These are phyloP conservation scores for Achaetomiella virescens DNA, from an alignment of 495 filamentous ascomycete species.

Conservation along the genomic window DNA sequence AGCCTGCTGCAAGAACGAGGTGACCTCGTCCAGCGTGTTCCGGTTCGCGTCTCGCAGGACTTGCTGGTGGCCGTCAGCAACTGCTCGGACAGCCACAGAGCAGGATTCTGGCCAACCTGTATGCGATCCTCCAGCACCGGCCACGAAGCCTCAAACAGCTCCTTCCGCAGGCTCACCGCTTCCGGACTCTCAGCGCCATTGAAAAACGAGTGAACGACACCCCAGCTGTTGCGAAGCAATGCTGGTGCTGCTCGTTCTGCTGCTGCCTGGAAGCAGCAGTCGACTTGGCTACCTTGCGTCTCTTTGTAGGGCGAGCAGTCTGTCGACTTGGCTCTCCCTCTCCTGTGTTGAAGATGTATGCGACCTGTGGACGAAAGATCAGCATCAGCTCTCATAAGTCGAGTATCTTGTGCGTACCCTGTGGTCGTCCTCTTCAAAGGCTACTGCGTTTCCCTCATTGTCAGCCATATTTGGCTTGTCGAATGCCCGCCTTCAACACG, in stretches of 20 bases:
- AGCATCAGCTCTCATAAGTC: not conserved
- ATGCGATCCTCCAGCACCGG: constrained; percentile 58
- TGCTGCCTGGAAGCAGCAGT: not conserved
- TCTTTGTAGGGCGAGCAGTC: constrained; percentile 53
- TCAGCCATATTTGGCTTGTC: constrained; percentile 12
- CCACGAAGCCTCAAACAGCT: constrained; percentile 64
- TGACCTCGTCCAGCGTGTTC: constrained; percentile 55
- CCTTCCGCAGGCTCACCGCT: constrained; percentile 48
- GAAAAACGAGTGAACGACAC: constrained; percentile 55
- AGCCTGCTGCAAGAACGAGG: constrained; percentile 63
- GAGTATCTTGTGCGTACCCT: constrained; percentile 15
- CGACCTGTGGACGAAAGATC: constrained; percentile 42
- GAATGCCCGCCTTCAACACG: not conserved
- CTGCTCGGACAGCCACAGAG: not conserved
- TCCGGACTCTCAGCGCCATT: constrained; percentile 53
- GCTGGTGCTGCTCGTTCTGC: not conserved
- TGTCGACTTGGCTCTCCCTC: constrained; percentile 22
- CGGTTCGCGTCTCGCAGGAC: constrained; percentile 60
- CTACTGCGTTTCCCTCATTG: not conserved
- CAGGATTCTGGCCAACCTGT: constrained; percentile 46
- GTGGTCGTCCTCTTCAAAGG: constrained; percentile 31
- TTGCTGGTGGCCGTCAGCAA: constrained; percentile 26
- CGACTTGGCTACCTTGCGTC: constrained; percentile 50
- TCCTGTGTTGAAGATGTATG: constrained; percentile 62
- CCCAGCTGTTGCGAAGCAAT: not conserved